Evolutionary conservation across 1,284 basidiomycete species (phyloP).

Genomic region (Trichosporon sp.): DNA sequence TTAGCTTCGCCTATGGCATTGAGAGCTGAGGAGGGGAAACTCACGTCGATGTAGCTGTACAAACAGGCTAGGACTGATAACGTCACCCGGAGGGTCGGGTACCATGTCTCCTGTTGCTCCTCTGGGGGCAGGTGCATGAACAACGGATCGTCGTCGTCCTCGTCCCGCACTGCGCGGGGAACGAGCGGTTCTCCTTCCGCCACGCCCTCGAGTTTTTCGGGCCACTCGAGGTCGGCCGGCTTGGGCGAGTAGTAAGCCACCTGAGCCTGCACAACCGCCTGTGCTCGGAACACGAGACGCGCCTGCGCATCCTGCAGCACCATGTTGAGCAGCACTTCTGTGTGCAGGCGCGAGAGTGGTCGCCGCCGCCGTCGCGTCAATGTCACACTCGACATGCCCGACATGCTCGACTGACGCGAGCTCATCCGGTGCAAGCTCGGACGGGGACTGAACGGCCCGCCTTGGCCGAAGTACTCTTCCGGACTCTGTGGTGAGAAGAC

Average conservation of each 20-base stretch:
- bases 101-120: slow-evolving; percentile 77
- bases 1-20: background rate
- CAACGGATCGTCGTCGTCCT: slow-evolving; percentile 48
- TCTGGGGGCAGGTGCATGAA: slow-evolving; percentile 66
- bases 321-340: slow-evolving; percentile 71
- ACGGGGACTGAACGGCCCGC: slow-evolving; percentile 36
- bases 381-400: background rate
- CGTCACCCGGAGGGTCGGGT: slow-evolving; percentile 74
- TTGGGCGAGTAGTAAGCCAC: slow-evolving; percentile 74
- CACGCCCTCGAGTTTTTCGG: slow-evolving; percentile 55
- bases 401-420: slow-evolving; percentile 5
- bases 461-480: slow-evolving; percentile 23
- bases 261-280: slow-evolving; percentile 78
- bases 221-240: slow-evolving; percentile 69
- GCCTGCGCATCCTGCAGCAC: slow-evolving; percentile 87
- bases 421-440: slow-evolving; percentile 9
- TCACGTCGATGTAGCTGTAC: slow-evolving; percentile 81
- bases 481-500: slow-evolving; percentile 12
- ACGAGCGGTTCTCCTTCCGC: slow-evolving; percentile 14
- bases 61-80: slow-evolving; percentile 82
- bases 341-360: slow-evolving; percentile 57
- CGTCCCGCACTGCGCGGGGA: slow-evolving; percentile 13
- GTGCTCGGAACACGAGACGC: slow-evolving; percentile 84
- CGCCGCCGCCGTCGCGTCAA: slow-evolving; percentile 15
- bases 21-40: slow-evolving; percentile 19